Base-by-base conservation (phyloP, 106 monocot species). In the Phalaenopsis equestris region DNA sequence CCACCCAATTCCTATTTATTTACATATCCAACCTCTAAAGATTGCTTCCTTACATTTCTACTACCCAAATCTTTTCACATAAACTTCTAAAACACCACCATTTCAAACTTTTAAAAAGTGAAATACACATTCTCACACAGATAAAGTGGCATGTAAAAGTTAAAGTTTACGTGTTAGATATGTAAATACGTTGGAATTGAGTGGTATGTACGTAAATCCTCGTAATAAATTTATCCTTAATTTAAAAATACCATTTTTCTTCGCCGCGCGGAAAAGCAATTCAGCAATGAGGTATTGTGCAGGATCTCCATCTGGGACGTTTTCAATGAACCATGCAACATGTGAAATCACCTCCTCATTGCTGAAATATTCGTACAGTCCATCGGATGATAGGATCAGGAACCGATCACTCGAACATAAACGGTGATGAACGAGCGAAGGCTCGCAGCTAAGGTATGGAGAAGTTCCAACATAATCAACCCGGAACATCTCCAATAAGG, bases 331-430 rank as follows among this genome's bases (percentile, higher is more conserved):
- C 93, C 93, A 95, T 21, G 89, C 86, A 56, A 99, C 94, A 81
- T 93, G 94, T 11, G 91, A 89, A 77, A 99, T 87, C 8, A 95
- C 98, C 77, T 99, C 98, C 70, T 99, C 98, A 74, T 99, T 99
- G 87, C 89, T 91, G 79, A 99, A 99, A 78, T 99, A 99, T 78
- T 99, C 92, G 79, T 99, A 99, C 21, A 99, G 92, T 41, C 98
- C 98, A 73, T 99, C 98, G 37, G 98, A 99, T 55, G 94, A 95
- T 19, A 95, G 88, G 16, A 99, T 87, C 41, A 95, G 65, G 76
- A 99, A 99, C 2, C 81, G 90, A 77, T 95, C 94, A 73, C 72
- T 83, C 37, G 94, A 81, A 73, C 86, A 89, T 24, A 99, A 87
- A 42, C 88, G 92, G 75, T 95, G 98, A 84, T 99, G 94, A 68